Percentiles rank a stretch among this genome's conserved stretches.
These are phyloP conservation scores for Syzygium syzygioides DNA, from an alignment of 441 rosid species.

Conservation along the genomic window DNA sequence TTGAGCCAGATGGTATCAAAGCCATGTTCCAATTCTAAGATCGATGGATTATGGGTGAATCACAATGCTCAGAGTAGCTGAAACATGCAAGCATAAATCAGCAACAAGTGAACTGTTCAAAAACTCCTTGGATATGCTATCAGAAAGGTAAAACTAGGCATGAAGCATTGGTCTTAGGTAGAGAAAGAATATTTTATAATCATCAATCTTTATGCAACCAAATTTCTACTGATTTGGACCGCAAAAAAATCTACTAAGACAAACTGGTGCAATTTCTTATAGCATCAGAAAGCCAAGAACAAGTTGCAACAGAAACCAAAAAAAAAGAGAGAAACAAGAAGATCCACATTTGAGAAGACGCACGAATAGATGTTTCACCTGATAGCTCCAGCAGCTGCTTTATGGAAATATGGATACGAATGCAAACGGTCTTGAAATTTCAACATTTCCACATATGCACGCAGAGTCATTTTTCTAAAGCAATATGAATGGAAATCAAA, in stretches of 20 bases:
- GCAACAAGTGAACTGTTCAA: neutral
- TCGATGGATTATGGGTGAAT: neutral
- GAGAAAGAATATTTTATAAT: neutral
- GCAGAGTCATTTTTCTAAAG: slow-evolving; percentile 96
- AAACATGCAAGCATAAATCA: neutral
- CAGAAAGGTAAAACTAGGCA: neutral
- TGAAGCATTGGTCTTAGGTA: neutral
- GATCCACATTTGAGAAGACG: neutral
- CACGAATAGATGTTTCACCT: slow-evolving; percentile 43
- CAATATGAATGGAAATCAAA: slow-evolving; percentile 99
- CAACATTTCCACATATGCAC: slow-evolving; percentile 97
- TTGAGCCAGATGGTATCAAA: neutral
- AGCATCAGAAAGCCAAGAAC: neutral
- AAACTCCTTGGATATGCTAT: neutral
- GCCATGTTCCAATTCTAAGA: neutral
- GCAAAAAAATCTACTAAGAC: neutral
- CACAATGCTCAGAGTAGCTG: neutral
- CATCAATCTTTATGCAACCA: neutral
- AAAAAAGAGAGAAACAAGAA: neutral
- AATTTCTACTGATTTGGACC: neutral
- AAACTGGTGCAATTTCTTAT: neutral
- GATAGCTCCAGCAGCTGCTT: slow-evolving; percentile 95
- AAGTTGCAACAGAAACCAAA: neutral
- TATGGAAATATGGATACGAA: slow-evolving; percentile 89
- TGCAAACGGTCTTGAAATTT: slow-evolving; percentile 98